Percentiles rank a stretch among this genome's conserved stretches.
Evolutionary conservation across 2,329 filamentous ascomycete genomes (phyloP).

Genomic region (Myriosclerotinia scirpicola): DNA sequence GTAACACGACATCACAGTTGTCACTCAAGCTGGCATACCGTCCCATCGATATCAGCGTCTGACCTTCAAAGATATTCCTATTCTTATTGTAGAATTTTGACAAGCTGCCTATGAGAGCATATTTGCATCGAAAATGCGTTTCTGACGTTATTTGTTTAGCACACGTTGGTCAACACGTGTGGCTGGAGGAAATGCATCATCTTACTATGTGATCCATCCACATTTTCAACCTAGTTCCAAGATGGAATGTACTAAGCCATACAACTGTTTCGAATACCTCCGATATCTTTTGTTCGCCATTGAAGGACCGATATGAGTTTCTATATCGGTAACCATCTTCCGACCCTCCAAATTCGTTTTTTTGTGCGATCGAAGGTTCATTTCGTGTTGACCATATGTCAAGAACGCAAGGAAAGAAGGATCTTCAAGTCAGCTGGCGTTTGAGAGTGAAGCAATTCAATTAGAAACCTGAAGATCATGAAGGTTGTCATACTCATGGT

Average conservation of each 20-base stretch:
- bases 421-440: constrained; percentile 24
- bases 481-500: background rate
- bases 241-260: constrained; percentile 17
- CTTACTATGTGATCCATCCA: constrained; percentile 5
- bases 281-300: constrained; percentile 17
- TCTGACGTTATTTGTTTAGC: constrained; percentile 2
- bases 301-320: constrained; percentile 25
- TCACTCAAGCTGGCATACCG: constrained; percentile 10
- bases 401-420: background rate
- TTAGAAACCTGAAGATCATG: background rate
- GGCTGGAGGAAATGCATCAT: constrained; percentile 11
- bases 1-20: constrained; percentile 18
- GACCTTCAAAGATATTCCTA: constrained; percentile 10
- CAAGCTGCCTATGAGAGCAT: constrained; percentile 2
- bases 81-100: background rate
- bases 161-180: constrained; percentile 18
- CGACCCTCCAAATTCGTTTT: constrained; percentile 10
- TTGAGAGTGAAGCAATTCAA: constrained; percentile 11
- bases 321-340: constrained; percentile 14
- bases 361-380: constrained; percentile 5
- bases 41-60: constrained; percentile 16
- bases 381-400: background rate
- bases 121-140: constrained; percentile 14
- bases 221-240: constrained; percentile 16
- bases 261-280: constrained; percentile 2